Base-by-base conservation (phyloP, 2,329 filamentous ascomycete species). In the Verticillium dahliae region DNA sequence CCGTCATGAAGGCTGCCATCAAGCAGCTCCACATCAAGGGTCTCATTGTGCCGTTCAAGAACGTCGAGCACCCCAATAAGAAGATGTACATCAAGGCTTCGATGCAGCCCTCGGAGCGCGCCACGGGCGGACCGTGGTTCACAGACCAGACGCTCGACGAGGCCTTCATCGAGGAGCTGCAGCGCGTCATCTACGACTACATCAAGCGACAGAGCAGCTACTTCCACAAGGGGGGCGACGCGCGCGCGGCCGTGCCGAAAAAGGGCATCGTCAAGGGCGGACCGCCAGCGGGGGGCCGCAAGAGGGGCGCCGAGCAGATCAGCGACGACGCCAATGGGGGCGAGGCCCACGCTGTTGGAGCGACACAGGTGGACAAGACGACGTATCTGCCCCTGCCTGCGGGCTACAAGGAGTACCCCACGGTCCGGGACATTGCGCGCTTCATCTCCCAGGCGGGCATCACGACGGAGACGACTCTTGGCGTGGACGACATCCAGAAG, bases 41-140 rank as follows among this genome's bases (percentile, higher is more conserved):
- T 39, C 87, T 96, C 72, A 92, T 99, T 74, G 90, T 90, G 70
- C 87, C 88, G 62, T 92, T 98, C 77, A 95, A 94, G 77, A 95
- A 90, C 74, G 92, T 96, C 75, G 92, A 96, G 77, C 89, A 90
- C 71, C 91, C 92, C 34, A 90, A 89, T 67, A 90, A 95, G 72
- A 97, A 96, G 77, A 97, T 96, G 84, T 99, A 95, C 81, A 96
- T 99, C 83, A 88, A 97, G 70, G 86, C 89, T 60, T 88, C 89
- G 65, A 84, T 99, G 63, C 86, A 87, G 11, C 94, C 95, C 0
- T 91, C 89, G 60, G 93, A 97, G 65, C 90, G 95, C 64, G 91
- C 96, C 56, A 96, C 92, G 0, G 95, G 95, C 57, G 95, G 95
- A 1, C 90, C 92, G 9, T 99, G 94, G 91, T 97, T 95, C 74